Base-by-base conservation (phyloP, 2,329 filamentous ascomycete species). In the Calonectria fujianensis region DNA sequence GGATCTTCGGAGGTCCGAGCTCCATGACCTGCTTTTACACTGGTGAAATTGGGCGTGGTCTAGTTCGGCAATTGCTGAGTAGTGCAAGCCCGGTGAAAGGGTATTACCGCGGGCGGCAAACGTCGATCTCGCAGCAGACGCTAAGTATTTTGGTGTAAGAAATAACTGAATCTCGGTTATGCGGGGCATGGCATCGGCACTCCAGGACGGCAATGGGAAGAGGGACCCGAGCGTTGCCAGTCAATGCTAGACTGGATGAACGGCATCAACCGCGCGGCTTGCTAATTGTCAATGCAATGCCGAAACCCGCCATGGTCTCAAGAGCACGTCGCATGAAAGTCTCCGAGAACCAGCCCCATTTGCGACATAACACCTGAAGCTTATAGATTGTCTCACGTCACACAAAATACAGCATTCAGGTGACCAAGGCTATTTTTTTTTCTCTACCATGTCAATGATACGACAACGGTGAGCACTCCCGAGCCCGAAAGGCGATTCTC, bases 81-180 rank as follows among this genome's bases (percentile, higher is more conserved):
- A 75, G 77, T 69, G 74, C 74, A 71, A 75, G 70, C 72, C 75
- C 77, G 69, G 76, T 72, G 75, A 74, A 71, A 75, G 63, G 69
- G 78, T 78, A 75, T 74, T 80, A 75, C 78, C 79, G 79, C 76
- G 78, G 74, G 77, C 79, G 79, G 78, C 79, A 80, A 76, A 80
- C 77, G 79, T 81, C 78, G 79, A 80, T 81, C 79, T 75, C 74
- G 71, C 76, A 72, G 72, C 67, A 74, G 65, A 77, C 76, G 77
- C 78, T 80, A 80, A 70, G 61, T 61, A 29, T 39, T 54, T 54
- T 50, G 67, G 67, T 50, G 71, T 63, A 61, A 63, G 66, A 68
- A 66, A 59, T 69, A 70, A 52, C 52, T 74, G 72, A 70, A 69
- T 74, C 67, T 70, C 63, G 52, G 67, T 59, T 67, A 66, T 66